Conservation (phyloP, 257 asterid species). For the Salvia splendens region DNA sequence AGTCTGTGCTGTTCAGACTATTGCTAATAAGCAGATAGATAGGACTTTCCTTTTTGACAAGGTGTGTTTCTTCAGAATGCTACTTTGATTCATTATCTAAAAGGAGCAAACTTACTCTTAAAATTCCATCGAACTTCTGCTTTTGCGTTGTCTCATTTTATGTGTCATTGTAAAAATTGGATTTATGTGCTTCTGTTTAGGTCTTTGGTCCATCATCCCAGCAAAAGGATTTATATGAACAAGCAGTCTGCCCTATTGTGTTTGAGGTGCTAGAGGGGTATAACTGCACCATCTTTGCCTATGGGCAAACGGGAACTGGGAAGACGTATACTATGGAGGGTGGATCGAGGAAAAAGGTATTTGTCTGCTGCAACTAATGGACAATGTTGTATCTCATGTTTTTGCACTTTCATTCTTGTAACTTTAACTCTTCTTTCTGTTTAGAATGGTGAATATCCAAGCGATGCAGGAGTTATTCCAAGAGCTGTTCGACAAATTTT, state of each 20-base stretch:
- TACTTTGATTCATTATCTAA: neutral
- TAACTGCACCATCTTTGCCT: conserved; percentile 98
- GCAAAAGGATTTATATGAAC: conserved; percentile 90
- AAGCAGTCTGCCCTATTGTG: conserved; percentile 82
- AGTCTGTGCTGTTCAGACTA: conserved; percentile 88
- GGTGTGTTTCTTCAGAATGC: conserved; percentile 44
- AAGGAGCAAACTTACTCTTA: neutral
- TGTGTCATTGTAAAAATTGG: neutral
- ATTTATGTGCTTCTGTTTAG: conserved; percentile 42
- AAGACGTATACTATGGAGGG: conserved; percentile 99
- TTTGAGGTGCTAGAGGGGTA: conserved; percentile 97
- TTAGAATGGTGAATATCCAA: conserved; percentile 95
- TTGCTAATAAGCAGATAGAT: conserved; percentile 98
- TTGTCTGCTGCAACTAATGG: conserved; percentile 10
- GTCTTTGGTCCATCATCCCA: conserved; percentile 91
- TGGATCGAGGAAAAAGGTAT: conserved; percentile 91
- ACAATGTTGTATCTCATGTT: conserved; percentile 15
- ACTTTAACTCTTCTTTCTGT: conserved; percentile 32
- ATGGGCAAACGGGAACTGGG: conserved; percentile 99
- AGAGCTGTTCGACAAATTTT: conserved; percentile 96
- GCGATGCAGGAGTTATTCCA: conserved; percentile 98
- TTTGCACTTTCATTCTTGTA: conserved; percentile 16
- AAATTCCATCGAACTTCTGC: neutral
- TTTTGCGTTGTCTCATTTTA: neutral
- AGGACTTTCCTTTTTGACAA: conserved; percentile 90